Evolutionary conservation across 2,329 filamentous ascomycete species (phyloP).

Genomic region (Alternaria consortialis): DNA sequence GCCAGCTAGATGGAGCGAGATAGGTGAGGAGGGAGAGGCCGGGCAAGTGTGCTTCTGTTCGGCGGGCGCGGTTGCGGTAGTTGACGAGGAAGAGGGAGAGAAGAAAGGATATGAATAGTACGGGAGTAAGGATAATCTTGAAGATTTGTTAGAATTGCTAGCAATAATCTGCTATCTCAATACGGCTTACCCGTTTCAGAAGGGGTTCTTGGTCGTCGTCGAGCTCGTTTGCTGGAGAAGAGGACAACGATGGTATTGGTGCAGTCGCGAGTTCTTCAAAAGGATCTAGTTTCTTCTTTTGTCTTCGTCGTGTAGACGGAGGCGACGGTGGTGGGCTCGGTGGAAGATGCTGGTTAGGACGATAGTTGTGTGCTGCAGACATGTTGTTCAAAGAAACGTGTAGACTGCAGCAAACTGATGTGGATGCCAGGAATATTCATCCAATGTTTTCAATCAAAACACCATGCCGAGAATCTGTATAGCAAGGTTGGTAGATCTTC

Average conservation of each 20-base stretch:
- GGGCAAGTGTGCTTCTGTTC: slow-evolving; percentile 46
- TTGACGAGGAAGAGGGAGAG: slow-evolving; percentile 72
- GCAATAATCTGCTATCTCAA: background rate
- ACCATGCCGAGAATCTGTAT: background rate
- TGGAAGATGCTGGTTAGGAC: slow-evolving; percentile 25
- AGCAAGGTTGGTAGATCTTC: background rate
- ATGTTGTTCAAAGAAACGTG: slow-evolving; percentile 11
- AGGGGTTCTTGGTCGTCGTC: slow-evolving; percentile 33
- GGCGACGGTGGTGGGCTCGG: slow-evolving; percentile 44
- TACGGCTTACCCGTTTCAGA: slow-evolving; percentile 34
- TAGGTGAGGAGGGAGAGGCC: slow-evolving; percentile 31
- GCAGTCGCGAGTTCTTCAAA: slow-evolving; percentile 42
- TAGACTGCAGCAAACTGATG: background rate
- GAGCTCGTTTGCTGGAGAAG: slow-evolving; percentile 29
- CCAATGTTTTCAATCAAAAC: background rate
- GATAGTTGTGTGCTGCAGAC: slow-evolving; percentile 26
- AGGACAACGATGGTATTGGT: slow-evolving; percentile 32
- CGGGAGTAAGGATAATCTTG: slow-evolving; percentile 66
- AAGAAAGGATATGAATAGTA: slow-evolving; percentile 71
- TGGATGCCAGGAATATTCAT: background rate
- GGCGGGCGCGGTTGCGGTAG: slow-evolving; percentile 63
- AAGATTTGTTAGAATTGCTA: background rate
- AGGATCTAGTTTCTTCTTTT: slow-evolving; percentile 40
- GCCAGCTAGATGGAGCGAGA: slow-evolving; percentile 36
- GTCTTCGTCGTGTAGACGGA: slow-evolving; percentile 27